Evolutionary conservation across 768 basidiomycete species (phyloP), one percentile per base, ranked within the genome.

Genomic region (Nidula microcarpa): DNA sequence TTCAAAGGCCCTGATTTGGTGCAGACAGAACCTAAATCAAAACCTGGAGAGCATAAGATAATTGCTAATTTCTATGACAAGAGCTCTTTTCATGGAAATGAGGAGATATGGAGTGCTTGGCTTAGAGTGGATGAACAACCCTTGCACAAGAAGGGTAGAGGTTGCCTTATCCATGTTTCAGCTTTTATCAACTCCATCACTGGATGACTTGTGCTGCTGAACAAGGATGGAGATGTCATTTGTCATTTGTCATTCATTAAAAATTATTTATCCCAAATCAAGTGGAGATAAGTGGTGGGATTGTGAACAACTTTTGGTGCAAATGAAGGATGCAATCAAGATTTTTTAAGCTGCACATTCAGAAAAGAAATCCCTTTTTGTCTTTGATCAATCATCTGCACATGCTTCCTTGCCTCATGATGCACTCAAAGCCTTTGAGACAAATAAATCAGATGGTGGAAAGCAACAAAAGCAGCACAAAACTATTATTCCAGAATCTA

Each of bases 361-460:
- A 2, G 58, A 61, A 5, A 61, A 61, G 4, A 55, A 62, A 6
- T 61, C 59, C 0, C 53, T 75, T 0, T 75, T 76, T 41, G 59
- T 77, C 30, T 77, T 73, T 57, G 70, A 77, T 60, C 69, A 75
- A 47, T 74, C 75, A 8, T 74, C 75, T 1, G 73, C 72, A 30
- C 74, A 77, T 59, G 70, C 59, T 0, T 65, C 68, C 3, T 60
- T 74, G 10, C 58, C 68, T 14, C 63, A 66, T 7, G 67, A 76
- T 61, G 68, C 73, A 4, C 66, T 76, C n/a, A 68, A 68, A 52
- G 74, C 72, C 2, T 73, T 67, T 32, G 63, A 74, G 39, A 75
- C 75, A 73, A 77, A 77, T 52, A 72, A 71, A 54, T 62, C 60
- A 0, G 57, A 73, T 60, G 71, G 75, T 10, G 70, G 75, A 33